Conservation (phyloP, 768 basidiomycete species). For the Hemileccinum rubropunctum region DNA sequence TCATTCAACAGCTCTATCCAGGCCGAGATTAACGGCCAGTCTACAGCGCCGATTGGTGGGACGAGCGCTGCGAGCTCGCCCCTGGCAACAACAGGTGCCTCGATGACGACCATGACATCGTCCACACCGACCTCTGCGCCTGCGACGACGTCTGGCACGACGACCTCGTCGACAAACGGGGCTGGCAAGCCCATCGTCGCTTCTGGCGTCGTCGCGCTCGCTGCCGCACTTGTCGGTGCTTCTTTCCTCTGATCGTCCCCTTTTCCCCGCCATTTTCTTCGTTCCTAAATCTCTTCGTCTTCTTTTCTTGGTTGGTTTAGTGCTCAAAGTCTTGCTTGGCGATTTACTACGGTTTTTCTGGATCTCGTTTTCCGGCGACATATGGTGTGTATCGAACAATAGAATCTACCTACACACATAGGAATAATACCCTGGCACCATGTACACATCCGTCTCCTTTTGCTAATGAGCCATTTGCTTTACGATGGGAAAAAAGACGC, state of each 20-base stretch:
- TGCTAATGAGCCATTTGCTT: too few species aligned
- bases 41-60: slow-evolving; percentile 54
- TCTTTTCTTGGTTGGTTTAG: background rate
- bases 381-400: too few species aligned
- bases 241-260: slow-evolving; percentile 23
- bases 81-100: too few species aligned
- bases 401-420: too few species aligned
- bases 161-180: slow-evolving; percentile 10
- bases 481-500: too few species aligned
- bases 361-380: too few species aligned
- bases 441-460: too few species aligned
- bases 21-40: slow-evolving; percentile 58
- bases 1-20: slow-evolving; percentile 55
- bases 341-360: too few species aligned
- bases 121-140: background rate
- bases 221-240: slow-evolving; percentile 21
- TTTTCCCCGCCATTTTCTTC: too few species aligned
- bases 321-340: too few species aligned
- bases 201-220: slow-evolving; percentile 21
- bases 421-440: too few species aligned
- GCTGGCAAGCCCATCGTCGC: slow-evolving; percentile 26
- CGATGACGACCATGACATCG: background rate
- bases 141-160: background rate
- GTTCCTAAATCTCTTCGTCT: background rate
- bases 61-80: slow-evolving; percentile 22